Conservation (phyloP, 805 yeast species). For the Yamadazyma nakazawae region DNA sequence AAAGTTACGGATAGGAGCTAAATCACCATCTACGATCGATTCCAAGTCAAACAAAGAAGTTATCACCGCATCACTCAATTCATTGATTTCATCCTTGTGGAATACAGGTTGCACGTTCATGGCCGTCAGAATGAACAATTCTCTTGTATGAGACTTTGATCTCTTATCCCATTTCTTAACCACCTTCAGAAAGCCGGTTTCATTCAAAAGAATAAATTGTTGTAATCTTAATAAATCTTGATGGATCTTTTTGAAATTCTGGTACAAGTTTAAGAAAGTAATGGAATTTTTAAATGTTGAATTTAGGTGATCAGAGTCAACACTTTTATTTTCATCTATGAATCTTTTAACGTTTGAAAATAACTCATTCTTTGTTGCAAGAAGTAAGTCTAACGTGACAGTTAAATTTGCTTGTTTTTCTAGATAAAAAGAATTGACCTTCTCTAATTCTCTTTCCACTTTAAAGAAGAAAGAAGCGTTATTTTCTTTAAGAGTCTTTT, state of each 20-base stretch:
- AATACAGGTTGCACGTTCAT: conserved; percentile 96
- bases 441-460: conserved; percentile 91
- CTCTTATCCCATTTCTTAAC: conserved; percentile 98
- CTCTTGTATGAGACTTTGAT: conserved; percentile 91
- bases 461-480: conserved; percentile 87
- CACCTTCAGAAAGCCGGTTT: conserved; percentile 93
- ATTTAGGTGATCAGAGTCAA: conserved; percentile 13
- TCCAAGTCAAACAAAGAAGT: conserved; percentile 71
- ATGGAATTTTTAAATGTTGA: conserved; percentile 62
- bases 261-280: conserved; percentile 76
- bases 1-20: conserved; percentile 26
- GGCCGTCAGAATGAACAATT: conserved; percentile 84
- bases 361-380: conserved; percentile 62
- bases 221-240: conserved; percentile 85
- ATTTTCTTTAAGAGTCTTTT: conserved; percentile 68
- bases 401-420: conserved; percentile 89
- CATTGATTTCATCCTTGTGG: conserved; percentile 82
- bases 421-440: conserved; percentile 87
- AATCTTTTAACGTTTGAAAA: conserved; percentile 24
- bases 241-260: conserved; percentile 84
- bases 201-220: conserved; percentile 91
- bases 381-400: conserved; percentile 70
- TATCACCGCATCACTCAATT: conserved; percentile 73
- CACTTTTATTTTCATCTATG: conserved; percentile 6
- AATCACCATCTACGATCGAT: conserved; percentile 48